These are phyloP conservation scores for Nicotiana paniculata DNA, from an alignment of 257 asterid genomes.

Conservation along the genomic window DNA sequence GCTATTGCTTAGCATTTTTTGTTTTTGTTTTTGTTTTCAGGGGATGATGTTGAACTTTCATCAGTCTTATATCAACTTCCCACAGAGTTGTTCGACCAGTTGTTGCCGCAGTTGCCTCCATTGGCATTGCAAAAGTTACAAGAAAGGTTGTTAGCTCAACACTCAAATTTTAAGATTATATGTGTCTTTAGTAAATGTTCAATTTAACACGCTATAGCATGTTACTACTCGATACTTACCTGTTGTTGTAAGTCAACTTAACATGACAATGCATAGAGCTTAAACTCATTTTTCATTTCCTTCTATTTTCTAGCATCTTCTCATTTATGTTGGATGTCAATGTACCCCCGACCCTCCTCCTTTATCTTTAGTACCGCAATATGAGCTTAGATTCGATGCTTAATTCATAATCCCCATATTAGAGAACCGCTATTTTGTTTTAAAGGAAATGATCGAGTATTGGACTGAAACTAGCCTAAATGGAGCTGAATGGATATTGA, in stretches of 20 bases:
- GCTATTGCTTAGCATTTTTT: neutral
- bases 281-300: too few relatives aligned
- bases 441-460: neutral
- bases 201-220: too few relatives aligned
- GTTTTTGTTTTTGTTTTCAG: conserved; percentile 16
- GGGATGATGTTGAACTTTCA: conserved; percentile 32
- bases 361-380: neutral
- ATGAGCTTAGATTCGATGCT: neutral
- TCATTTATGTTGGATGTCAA: neutral
- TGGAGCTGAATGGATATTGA: neutral
- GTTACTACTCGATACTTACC: too few relatives aligned
- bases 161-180: neutral
- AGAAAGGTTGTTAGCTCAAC: conserved; percentile 40
- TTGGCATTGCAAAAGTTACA: conserved; percentile 61
- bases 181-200: neutral
- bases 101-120: conserved; percentile 63
- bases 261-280: too few relatives aligned
- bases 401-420: neutral
- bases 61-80: conserved; percentile 52
- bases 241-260: too few relatives aligned
- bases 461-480: neutral
- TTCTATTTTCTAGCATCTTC: too few relatives aligned
- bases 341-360: neutral
- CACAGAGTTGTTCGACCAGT: conserved; percentile 45
- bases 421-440: neutral